Conservation (phyloP, 768 basidiomycete species). For the Leccinum variicolor region DNA sequence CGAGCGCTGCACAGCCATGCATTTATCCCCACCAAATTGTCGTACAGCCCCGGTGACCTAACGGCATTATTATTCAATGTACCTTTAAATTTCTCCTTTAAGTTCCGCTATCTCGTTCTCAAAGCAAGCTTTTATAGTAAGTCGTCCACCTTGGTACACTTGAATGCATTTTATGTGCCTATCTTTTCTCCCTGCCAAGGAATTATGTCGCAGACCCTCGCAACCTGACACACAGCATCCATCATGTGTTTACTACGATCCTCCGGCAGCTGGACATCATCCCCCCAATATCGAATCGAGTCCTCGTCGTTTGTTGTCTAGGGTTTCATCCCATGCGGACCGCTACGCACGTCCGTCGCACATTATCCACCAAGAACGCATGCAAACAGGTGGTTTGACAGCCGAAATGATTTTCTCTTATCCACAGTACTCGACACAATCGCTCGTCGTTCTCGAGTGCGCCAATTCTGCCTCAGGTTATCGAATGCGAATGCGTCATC, state of each 20-base stretch:
- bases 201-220: background rate
- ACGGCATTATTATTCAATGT: background rate
- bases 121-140: background rate
- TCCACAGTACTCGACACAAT: background rate
- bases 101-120: background rate
- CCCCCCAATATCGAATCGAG: background rate
- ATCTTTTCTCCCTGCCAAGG: background rate
- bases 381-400: background rate
- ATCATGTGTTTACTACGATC: background rate
- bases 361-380: background rate
- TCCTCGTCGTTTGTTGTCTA: background rate
- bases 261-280: background rate
- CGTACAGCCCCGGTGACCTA: background rate
- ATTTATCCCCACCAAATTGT: background rate
- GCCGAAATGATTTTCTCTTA: background rate
- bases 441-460: background rate
- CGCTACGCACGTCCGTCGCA: background rate
- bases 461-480: constrained; percentile 2
- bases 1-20: background rate
- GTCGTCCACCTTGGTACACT: background rate
- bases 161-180: background rate
- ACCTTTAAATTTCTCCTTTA: background rate
- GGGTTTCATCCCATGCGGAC: background rate
- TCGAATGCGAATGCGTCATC: background rate
- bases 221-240: background rate